Evolutionary conservation across 257 asterid genomes (phyloP).

Genomic region (Gentiana straminea): DNA sequence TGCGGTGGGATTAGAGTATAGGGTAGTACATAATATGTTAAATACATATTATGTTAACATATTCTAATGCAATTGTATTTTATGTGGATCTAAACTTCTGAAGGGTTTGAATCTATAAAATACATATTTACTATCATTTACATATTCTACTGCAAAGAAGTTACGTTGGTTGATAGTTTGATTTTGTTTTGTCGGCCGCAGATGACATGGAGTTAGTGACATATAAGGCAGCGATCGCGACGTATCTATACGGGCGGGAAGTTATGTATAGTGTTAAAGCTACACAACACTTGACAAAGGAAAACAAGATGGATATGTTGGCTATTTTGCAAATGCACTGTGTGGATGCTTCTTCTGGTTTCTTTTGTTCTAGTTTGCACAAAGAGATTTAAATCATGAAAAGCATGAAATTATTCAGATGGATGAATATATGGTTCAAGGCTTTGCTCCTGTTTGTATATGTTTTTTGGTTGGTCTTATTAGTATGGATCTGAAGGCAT

Average conservation of each 20-base stretch:
- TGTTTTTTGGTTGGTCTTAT: no score
- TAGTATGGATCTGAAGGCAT: no score
- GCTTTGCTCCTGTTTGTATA: no score
- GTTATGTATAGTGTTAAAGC: conserved; percentile 37
- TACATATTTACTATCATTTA: no score
- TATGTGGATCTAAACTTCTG: no score
- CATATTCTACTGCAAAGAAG: no score
- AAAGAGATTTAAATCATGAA: conserved; percentile 4
- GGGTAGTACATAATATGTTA: no score
- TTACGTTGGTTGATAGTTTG: background rate
- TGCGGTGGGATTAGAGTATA: no score
- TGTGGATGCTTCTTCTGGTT: conserved; percentile 37
- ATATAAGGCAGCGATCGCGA: conserved; percentile 68
- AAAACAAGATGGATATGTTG: conserved; percentile 34
- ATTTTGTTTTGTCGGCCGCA: conserved; percentile 16
- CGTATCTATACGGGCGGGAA: conserved; percentile 61
- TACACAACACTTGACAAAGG: conserved; percentile 31
- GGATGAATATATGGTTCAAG: background rate
- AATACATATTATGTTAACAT: background rate
- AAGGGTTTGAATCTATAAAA: no score
- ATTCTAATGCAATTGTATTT: background rate
- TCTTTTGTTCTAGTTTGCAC: conserved; percentile 18
- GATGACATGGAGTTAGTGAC: conserved; percentile 56
- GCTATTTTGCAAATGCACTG: conserved; percentile 41
- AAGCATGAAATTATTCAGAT: no score